These are phyloP conservation scores for Phlebiopsis gigantea DNA, from an alignment of 768 basidiomycete species.

Conservation along the genomic window DNA sequence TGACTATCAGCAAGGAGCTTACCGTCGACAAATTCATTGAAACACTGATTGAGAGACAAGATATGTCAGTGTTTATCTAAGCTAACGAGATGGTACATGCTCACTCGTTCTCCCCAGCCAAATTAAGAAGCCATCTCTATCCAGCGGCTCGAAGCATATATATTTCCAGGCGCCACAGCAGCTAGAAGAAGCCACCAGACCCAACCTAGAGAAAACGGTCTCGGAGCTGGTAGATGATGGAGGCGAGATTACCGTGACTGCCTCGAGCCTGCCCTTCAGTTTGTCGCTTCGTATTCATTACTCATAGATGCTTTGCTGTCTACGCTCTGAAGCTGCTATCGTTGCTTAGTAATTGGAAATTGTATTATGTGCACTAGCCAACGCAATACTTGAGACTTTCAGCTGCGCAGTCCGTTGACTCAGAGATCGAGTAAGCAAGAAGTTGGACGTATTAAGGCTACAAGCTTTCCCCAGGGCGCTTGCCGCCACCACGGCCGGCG, in stretches of 20 bases:
- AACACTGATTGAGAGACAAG: constrained; percentile 78
- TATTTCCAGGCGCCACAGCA: constrained; percentile 95
- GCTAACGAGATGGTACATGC: neutral
- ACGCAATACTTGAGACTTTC: neutral
- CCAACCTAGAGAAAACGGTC: constrained; percentile 84
- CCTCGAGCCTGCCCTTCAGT: constrained; percentile 84
- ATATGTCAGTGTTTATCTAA: constrained; percentile 58
- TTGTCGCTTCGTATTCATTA: constrained; percentile 65
- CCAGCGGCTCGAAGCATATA: constrained; percentile 67
- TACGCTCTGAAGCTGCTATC: neutral
- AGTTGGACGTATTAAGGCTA: no score
- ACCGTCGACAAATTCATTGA: constrained; percentile 89
- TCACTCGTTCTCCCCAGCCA: constrained; percentile 49
- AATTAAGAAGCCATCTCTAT: constrained; percentile 93
- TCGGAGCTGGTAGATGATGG: constrained; percentile 73
- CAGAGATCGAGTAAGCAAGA: no score
- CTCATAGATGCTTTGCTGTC: constrained; percentile 24
- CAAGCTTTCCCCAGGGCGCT: neutral
- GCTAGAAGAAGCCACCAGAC: constrained; percentile 83
- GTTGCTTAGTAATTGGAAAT: neutral
- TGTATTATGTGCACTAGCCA: neutral
- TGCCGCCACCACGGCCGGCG: neutral
- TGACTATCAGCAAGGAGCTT: constrained; percentile 62
- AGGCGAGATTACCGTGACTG: constrained; percentile 82
- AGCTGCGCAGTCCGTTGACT: neutral